Conservation (phyloP, 208 protist genomes). For the Porcisia deanei region DNA sequence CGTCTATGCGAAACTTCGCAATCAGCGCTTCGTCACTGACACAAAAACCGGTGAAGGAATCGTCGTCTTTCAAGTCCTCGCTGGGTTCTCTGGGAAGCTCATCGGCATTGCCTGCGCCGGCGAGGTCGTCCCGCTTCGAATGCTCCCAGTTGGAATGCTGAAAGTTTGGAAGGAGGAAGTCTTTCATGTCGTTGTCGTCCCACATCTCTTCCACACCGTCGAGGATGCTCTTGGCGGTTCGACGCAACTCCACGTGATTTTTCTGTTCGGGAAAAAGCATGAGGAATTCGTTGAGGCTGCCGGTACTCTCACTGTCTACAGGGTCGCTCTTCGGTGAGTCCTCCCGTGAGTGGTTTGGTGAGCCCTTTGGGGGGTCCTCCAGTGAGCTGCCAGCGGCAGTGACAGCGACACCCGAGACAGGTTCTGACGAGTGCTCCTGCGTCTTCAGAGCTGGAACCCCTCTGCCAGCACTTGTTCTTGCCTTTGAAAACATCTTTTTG, state of each 20-base stretch:
- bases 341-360: neutral
- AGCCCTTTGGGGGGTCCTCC: neutral
- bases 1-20: constrained; percentile 58
- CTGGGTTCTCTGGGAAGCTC: neutral
- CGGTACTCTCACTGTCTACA: constrained; percentile 35
- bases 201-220: constrained; percentile 36
- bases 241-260: constrained; percentile 64
- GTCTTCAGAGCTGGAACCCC: neutral
- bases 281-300: constrained; percentile 50
- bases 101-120: constrained; percentile 9
- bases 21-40: constrained; percentile 45
- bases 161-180: constrained; percentile 29
- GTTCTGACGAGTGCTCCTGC: neutral
- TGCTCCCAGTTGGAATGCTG: constrained; percentile 6
- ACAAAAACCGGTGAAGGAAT: constrained; percentile 41
- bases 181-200: constrained; percentile 12
- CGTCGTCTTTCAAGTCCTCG: constrained; percentile 6
- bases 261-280: constrained; percentile 67
- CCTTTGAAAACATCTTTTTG: neutral
- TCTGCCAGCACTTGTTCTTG: neutral
- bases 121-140: constrained; percentile 6
- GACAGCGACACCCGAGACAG: neutral
- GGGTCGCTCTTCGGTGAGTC: neutral
- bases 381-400: neutral
- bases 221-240: constrained; percentile 60